phyloP scores from a whole-genome alignment of 257 asterid genomes.

The Solanum etuberosum region DNA sequence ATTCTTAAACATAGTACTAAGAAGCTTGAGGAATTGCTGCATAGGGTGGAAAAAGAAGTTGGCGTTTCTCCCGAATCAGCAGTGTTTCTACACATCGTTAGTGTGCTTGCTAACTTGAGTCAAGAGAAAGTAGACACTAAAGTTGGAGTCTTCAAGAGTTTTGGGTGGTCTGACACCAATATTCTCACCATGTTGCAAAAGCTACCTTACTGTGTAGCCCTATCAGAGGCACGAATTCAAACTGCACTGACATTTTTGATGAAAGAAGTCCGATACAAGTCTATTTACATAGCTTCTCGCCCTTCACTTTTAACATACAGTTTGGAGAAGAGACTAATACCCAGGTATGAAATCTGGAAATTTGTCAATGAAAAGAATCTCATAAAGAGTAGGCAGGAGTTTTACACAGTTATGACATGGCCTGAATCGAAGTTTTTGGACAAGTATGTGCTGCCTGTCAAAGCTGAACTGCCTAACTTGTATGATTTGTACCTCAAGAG shows the following conservation, averaged over 20 bases:
- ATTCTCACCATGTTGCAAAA: neutral
- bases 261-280: neutral
- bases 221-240: neutral
- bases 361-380: constrained; percentile 1
- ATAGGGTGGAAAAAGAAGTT: neutral
- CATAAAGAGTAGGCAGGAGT: neutral
- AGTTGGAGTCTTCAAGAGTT: constrained; percentile 7
- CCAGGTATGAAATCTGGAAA: constrained; percentile 4
- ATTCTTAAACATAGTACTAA: neutral
- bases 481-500: neutral
- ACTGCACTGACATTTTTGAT: neutral
- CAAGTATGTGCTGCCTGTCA: neutral
- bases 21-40: neutral
- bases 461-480: neutral
- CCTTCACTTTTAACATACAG: neutral
- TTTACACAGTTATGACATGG: neutral
- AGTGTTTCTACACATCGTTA: neutral
- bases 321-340: constrained; percentile 10
- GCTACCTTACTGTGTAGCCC: neutral
- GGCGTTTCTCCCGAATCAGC: neutral
- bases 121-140: neutral
- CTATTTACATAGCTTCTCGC: neutral
- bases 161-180: neutral
- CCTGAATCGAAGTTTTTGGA: neutral
- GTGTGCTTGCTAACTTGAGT: neutral